Percentiles rank a stretch among this genome's conserved stretches.
phyloP scores from a whole-genome alignment of 2,329 filamentous ascomycete species.

The Ustulina deusta region DNA sequence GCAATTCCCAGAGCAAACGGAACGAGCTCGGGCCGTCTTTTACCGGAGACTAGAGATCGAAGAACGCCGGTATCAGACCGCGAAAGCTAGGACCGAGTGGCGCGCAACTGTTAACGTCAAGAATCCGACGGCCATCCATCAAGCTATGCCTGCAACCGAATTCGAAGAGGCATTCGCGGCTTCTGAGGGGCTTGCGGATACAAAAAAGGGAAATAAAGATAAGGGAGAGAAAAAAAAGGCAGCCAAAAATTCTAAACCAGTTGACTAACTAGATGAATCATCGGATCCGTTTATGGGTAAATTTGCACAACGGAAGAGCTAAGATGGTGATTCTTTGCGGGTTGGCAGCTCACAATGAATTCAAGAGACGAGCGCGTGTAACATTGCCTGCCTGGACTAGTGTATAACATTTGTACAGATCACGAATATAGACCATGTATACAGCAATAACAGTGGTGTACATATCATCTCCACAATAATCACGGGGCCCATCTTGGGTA shows the following conservation, averaged over 20 bases:
- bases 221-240: background rate
- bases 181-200: conserved; percentile 1
- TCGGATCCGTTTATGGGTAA: background rate
- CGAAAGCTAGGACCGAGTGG: background rate
- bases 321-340: background rate
- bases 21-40: conserved; percentile 26
- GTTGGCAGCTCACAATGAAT: background rate
- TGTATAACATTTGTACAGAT: conserved; percentile 28
- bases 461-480: background rate
- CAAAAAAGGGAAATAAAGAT: no score
- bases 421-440: conserved; percentile 7
- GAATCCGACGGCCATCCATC: background rate
- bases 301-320: background rate
- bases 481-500: background rate
- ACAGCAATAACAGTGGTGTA: background rate
- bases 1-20: conserved; percentile 29
- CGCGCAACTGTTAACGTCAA: background rate
- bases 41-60: conserved; percentile 29
- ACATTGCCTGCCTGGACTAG: background rate
- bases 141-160: conserved; percentile 19
- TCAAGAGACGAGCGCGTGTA: background rate
- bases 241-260: background rate
- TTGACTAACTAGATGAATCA: background rate
- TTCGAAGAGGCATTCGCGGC: conserved; percentile 22
- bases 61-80: background rate